A percentile compares a stretch with the other conserved stretches of the same genome.
phyloP scores from a whole-genome alignment of 495 filamentous ascomycete genomes.

The Chaetomium fimeti region DNA sequence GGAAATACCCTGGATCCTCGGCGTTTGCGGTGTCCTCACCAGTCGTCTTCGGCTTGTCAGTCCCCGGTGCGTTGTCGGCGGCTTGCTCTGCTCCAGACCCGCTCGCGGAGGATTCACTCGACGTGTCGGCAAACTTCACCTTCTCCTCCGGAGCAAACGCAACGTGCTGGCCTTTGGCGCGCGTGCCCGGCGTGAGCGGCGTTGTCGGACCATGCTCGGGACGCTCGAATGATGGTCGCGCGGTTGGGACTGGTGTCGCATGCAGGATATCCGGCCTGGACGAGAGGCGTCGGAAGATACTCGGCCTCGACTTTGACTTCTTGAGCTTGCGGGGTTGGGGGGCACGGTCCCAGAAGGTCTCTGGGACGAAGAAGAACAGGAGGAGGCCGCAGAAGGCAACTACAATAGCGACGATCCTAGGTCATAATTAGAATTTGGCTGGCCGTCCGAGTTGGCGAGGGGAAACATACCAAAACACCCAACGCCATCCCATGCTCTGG shows the following conservation, averaged over 20 bases:
- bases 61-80: not conserved
- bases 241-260: not conserved
- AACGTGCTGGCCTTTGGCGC: slow-evolving; percentile 5
- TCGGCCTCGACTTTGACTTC: slow-evolving; percentile 33
- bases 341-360: slow-evolving; percentile 93
- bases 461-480: slow-evolving; percentile 77
- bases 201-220: not conserved
- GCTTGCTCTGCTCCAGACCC: not conserved
- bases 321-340: slow-evolving; percentile 57
- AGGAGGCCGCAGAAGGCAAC: slow-evolving; percentile 71
- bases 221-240: not conserved
- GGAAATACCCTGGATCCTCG: not conserved
- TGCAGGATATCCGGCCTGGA: slow-evolving; percentile 31
- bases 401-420: slow-evolving; percentile 79
- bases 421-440: slow-evolving; percentile 27
- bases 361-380: slow-evolving; percentile 88
- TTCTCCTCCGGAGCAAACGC: slow-evolving; percentile 11
- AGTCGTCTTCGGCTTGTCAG: not conserved
- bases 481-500: slow-evolving; percentile 74
- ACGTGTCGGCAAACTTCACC: slow-evolving; percentile 1
- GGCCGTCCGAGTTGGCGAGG: not conserved
- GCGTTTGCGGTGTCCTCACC: not conserved
- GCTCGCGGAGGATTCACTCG: slow-evolving; percentile 1
- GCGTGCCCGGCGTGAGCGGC: not conserved
- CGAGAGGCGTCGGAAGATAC: slow-evolving; percentile 44